Evolutionary conservation across 2,329 filamentous ascomycete genomes (phyloP).

Genomic region (Pseudocercospora macadamiae): DNA sequence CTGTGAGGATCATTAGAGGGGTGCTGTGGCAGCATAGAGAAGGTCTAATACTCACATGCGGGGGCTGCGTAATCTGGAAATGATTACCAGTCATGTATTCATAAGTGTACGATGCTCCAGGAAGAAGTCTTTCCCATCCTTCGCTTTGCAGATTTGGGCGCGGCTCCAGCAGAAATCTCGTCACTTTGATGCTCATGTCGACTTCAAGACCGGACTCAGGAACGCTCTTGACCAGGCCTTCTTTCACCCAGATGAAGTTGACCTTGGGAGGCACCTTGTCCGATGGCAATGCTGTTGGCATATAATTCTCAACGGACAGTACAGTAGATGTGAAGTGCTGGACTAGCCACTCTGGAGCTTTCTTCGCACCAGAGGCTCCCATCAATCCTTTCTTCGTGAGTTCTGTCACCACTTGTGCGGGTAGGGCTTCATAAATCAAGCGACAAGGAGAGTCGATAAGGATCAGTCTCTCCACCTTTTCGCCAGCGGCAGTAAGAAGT

Average conservation of each 20-base stretch:
- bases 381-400: conserved; percentile 34
- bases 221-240: conserved; percentile 35
- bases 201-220: conserved; percentile 34
- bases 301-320: conserved; percentile 34
- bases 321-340: conserved; percentile 37
- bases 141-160: conserved; percentile 33
- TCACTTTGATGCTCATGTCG: conserved; percentile 36
- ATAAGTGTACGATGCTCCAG: conserved; percentile 32
- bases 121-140: conserved; percentile 36
- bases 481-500: conserved; percentile 27
- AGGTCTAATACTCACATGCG: conserved; percentile 35
- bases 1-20: conserved; percentile 10
- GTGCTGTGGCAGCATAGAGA: too few relatives aligned
- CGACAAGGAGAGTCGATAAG: conserved; percentile 37
- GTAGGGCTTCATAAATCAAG: conserved; percentile 31
- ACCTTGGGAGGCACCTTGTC: conserved; percentile 32
- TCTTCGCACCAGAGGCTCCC: conserved; percentile 31
- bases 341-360: conserved; percentile 37
- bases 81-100: conserved; percentile 39
- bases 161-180: conserved; percentile 37
- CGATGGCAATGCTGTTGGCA: conserved; percentile 28
- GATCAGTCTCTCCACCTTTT: conserved; percentile 34
- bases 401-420: conserved; percentile 30
- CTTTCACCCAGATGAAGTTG: conserved; percentile 37
- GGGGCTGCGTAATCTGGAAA: conserved; percentile 37